Evolutionary conservation across 2,329 filamentous ascomycete species (phyloP), one percentile per base, ranked within the genome.

Genomic region (Penicillium sp.): DNA sequence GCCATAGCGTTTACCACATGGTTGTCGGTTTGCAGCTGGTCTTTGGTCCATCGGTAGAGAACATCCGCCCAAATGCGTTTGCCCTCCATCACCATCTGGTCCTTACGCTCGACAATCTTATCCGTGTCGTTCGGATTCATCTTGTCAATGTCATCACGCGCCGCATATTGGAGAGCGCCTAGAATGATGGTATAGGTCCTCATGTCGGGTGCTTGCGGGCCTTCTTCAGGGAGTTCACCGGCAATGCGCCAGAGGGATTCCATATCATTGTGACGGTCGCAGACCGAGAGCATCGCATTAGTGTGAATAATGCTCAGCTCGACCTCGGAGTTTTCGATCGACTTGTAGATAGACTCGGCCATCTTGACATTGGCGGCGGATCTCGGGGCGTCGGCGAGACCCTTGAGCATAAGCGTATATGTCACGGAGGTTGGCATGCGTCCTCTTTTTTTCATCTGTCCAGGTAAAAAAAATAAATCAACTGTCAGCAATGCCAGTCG

Each of bases 391-490:
- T 82, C 77, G 42, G 88, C 84, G 56, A 93, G 86, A 34, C 92
- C 94, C 53, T 86, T 83, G 66, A 99, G 87, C 59, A 98, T 84
- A 59, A 91, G 88, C 17, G 91, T 95, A 72, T 90, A 97, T 0
- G 95, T 97, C 68, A 89, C 85, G 3, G 86, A 84, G 72, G 93
- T 94, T 1, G 95, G 94, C 28, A 84, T 81, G 69, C 96, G 90
- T 5, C 83, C 88, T 62, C 92, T 85, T 79, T 98, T 98, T 79
- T 98, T 99, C 94, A 99, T 98, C 90, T 91, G 66, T 12, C 59
- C 58, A 62, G 69, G 54, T 31, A 28, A 52, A 58, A 52, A 58
- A 45, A 67, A 3, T n/a, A n/a, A 20, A 20, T 31, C 52, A 15
- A 4, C 4, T 47, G 31, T 20, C 12, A 45, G 42, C 28, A 55